Evolutionary conservation across 2,329 filamentous ascomycete genomes (phyloP), one percentile per base, ranked within the genome.

Genomic region (Chaetomiaceae sp.): DNA sequence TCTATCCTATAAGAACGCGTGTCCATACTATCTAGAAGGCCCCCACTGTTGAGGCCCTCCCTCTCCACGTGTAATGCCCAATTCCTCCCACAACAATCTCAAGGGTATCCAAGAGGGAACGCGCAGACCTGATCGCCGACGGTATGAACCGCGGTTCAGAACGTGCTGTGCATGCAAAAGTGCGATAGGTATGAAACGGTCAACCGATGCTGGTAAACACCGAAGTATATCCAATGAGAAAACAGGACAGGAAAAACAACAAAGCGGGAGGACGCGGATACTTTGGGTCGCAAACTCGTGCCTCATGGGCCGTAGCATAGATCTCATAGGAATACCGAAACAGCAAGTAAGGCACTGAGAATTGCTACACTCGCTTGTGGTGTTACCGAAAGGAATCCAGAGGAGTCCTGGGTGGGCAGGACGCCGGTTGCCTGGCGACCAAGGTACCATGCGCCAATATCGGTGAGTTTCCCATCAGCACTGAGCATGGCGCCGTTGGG

Each of bases 391-490:
- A 43, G 53, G 38, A 51, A 50, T 5, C 18, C 46, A 3, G 21
- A 36, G 4, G 57, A 59, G 25, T 29, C 36, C 8, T 30, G 14
- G 23, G 34, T 47, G 20, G 57, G 57, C 13, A 20, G 61, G 2
- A 77, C 67, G 1, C 75, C 77, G 1, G 75, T 79, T 1, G 71
- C 73, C 11, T 60, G 61, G 7, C 73, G 68, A 1, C 89, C 82
- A n/a, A 94, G 68, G 67, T 92, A 94, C 84, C 85, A 87, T 2
- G 79, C 77, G 0, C 89, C 89, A 58, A 92, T 86, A 60, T 89
- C 82, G 1, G 88, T 91, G 57, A 94, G 71, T 55, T 81, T 64
- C 37, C 89, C 89, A 14, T 80, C 74, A 37, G 80, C 73, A 63
- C 82, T 85, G 42, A 92, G 74, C 74, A 94, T 86, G 1, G 83